Evolutionary conservation across 495 filamentous ascomycete genomes (phyloP).

Genomic region (Neurospora tetrasperma): DNA sequence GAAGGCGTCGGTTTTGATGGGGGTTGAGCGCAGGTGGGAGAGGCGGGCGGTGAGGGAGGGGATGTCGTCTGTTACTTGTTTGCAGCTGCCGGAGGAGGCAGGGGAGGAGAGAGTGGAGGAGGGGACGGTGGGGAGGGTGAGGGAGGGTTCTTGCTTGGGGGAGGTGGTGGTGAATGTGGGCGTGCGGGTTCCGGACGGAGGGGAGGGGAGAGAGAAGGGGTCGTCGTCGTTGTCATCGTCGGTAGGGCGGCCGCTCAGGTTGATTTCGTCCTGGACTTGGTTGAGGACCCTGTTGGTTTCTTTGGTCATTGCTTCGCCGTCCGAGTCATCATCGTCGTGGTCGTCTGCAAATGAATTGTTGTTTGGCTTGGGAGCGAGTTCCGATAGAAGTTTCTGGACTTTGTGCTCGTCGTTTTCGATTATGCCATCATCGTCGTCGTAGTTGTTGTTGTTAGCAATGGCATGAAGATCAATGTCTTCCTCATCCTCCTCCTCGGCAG

Average conservation of each 20-base stretch:
- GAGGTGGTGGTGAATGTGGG: not conserved
- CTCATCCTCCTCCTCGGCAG: not conserved
- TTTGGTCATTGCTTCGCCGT: conserved; percentile 28
- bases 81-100: conserved; percentile 4
- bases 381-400: conserved; percentile 18
- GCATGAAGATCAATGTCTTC: not conserved
- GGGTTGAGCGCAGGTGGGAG: conserved; percentile 15
- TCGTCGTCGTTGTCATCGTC: not conserved
- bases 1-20: conserved; percentile 24
- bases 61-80: conserved; percentile 21
- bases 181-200: not conserved
- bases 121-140: conserved; percentile 27
- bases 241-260: conserved; percentile 2
- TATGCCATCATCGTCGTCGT: not conserved
- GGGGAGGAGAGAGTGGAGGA: conserved; percentile 16
- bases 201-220: not conserved
- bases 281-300: conserved; percentile 28
- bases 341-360: not conserved
- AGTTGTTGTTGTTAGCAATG: not conserved
- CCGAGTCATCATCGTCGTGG: conserved; percentile 21
- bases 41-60: conserved; percentile 32
- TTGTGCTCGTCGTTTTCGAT: conserved; percentile 17
- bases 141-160: too few species aligned
- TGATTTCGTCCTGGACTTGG: conserved; percentile 28
- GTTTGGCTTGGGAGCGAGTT: conserved; percentile 8